Percentiles rank a stretch among this genome's conserved stretches.
Evolutionary conservation across 2,329 filamentous ascomycete genomes (phyloP).

Genomic region (Zasmidium cellare): DNA sequence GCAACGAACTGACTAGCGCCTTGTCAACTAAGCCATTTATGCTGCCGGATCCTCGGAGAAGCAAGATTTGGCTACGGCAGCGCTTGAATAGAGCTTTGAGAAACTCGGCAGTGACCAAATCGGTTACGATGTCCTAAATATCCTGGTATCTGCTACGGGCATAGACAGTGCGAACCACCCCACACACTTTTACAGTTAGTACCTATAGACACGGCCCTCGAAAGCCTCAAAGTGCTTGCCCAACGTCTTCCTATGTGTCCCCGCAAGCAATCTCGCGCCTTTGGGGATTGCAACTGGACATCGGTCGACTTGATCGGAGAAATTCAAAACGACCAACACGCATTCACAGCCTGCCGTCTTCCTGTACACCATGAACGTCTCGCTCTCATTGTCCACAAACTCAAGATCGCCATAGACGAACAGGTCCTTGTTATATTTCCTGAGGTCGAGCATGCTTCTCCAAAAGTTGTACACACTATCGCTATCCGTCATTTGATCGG

Average conservation of each 20-base stretch:
- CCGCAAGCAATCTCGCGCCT: background rate
- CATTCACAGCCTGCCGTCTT: background rate
- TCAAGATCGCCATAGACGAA: slow-evolving; percentile 28
- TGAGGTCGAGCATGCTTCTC: slow-evolving; percentile 37
- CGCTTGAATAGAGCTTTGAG: too few relatives aligned
- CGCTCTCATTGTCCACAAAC: slow-evolving; percentile 13
- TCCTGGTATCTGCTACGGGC: too few relatives aligned
- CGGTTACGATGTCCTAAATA: too few relatives aligned
- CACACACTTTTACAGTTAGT: too few relatives aligned
- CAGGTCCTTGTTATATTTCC: slow-evolving; percentile 22
- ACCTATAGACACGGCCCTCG: too few relatives aligned
- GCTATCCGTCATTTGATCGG: slow-evolving; percentile 47
- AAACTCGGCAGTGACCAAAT: too few relatives aligned
- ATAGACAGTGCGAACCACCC: too few relatives aligned
- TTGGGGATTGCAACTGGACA: background rate
- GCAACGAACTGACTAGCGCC: too few relatives aligned
- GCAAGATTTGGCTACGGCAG: too few relatives aligned
- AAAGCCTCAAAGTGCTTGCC: too few relatives aligned
- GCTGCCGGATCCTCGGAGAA: too few relatives aligned
- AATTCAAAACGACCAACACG: slow-evolving; percentile 28
- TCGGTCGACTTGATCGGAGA: slow-evolving; percentile 39
- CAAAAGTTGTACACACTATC: slow-evolving; percentile 61
- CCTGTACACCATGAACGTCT: slow-evolving; percentile 4
- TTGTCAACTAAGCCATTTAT: too few relatives aligned
- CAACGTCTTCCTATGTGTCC: background rate